These are phyloP conservation scores for Backusella luteola DNA, from an alignment of 192 early-diverging fungal genomes.

Conservation along the genomic window DNA sequence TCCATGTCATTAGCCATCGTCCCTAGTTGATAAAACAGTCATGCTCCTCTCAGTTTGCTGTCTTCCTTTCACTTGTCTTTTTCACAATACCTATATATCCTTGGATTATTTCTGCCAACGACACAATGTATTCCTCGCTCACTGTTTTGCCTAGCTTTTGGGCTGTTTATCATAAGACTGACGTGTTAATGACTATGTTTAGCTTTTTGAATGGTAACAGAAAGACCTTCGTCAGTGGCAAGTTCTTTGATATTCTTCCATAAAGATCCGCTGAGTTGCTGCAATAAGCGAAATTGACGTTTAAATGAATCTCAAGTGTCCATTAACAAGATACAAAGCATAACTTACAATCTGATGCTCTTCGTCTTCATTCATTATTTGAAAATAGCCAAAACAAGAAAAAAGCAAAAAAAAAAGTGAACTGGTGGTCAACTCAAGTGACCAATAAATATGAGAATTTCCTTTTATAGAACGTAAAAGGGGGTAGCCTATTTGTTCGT, in stretches of 20 bases:
- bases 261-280: neutral
- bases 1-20: conserved; percentile 7
- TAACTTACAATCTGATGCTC: neutral
- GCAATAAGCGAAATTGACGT: neutral
- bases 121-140: neutral
- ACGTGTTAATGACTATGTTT: neutral
- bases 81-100: neutral
- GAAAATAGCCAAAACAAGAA: neutral
- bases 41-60: neutral
- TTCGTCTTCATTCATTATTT: neutral
- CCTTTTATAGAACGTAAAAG: conserved; percentile 5
- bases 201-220: neutral
- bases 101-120: neutral
- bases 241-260: neutral
- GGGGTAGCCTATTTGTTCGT: neutral
- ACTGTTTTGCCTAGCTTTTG: neutral
- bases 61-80: neutral
- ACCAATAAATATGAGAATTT: conserved; percentile 1
- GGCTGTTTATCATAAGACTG: neutral
- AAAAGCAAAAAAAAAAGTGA: neutral
- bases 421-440: neutral
- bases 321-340: neutral
- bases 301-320: neutral
- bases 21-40: neutral
- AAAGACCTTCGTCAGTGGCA: conserved; percentile 3